Evolutionary conservation across 73 alveolate species (phyloP).

Genomic region (Symbiodinium natans): DNA sequence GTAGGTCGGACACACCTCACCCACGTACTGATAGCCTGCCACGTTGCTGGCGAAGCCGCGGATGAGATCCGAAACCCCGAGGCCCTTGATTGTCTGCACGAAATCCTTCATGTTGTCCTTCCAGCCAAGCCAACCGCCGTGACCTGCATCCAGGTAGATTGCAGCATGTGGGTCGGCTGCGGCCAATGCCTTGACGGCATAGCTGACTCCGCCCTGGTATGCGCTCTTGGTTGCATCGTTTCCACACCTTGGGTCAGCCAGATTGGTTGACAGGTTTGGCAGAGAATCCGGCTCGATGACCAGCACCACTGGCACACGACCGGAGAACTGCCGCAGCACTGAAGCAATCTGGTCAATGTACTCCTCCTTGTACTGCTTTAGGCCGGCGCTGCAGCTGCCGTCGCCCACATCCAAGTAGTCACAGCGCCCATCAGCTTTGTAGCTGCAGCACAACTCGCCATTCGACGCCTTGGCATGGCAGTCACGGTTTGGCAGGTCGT

Average conservation of each 20-base stretch:
- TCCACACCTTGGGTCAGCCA: constrained; percentile 72
- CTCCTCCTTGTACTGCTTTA: constrained; percentile 88
- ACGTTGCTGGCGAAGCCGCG: constrained; percentile 81
- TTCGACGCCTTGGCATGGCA: constrained; percentile 95
- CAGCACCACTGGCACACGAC: constrained; percentile 89
- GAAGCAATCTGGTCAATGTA: constrained; percentile 92
- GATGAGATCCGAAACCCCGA: constrained; percentile 26
- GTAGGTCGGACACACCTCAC: constrained; percentile 42
- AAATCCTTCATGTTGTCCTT: constrained; percentile 83
- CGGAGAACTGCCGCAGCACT: constrained; percentile 79
- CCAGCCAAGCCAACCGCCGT: constrained; percentile 95
- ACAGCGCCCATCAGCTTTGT: constrained; percentile 73
- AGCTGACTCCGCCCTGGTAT: constrained; percentile 89
- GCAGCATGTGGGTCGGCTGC: constrained; percentile 90
- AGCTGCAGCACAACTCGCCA: constrained; percentile 95
- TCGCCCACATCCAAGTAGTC: constrained; percentile 30
- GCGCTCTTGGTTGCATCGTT: constrained; percentile 80
- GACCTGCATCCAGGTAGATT: constrained; percentile 94
- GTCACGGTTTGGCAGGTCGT: constrained; percentile 94
- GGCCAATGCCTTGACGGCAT: constrained; percentile 84
- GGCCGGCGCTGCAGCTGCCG: constrained; percentile 78
- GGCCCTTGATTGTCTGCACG: constrained; percentile 20
- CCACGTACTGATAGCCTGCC: constrained; percentile 93
- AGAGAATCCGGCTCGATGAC: constrained; percentile 95
- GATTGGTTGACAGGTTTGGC: constrained; percentile 95